Percentiles rank a stretch among this genome's conserved stretches.
phyloP scores from a whole-genome alignment of 2,329 filamentous ascomycete genomes.

The Xylariales sp. region DNA sequence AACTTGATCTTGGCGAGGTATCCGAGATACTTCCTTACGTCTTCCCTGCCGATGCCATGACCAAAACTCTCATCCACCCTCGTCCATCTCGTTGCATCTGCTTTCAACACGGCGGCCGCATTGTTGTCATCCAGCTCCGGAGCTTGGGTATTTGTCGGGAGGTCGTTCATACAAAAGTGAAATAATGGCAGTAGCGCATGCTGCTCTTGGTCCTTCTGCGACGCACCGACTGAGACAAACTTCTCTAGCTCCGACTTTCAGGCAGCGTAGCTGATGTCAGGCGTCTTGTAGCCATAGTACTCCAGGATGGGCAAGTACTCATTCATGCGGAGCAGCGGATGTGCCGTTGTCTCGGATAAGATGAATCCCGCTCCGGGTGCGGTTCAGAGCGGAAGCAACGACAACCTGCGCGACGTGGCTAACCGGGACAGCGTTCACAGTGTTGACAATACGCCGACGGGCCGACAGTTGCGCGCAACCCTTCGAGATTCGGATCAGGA shows the following conservation, averaged over 20 bases:
- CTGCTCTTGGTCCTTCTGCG: conserved; percentile 60
- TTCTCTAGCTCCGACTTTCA: conserved; percentile 66
- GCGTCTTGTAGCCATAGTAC: conserved; percentile 67
- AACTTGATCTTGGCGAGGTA: no score
- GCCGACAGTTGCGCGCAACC: conserved; percentile 75
- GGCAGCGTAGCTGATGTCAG: conserved; percentile 60
- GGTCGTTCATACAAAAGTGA: conserved; percentile 65
- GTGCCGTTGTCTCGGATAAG: conserved; percentile 74
- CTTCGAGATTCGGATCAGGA: conserved; percentile 80
- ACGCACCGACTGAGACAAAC: conserved; percentile 60
- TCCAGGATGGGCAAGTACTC: conserved; percentile 68
- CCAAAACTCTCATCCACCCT: no score
- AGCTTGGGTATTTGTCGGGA: conserved; percentile 64
- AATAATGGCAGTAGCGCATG: conserved; percentile 71
- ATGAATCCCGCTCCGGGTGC: no score
- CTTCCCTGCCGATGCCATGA: no score
- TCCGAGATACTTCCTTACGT: no score
- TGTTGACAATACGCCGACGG: conserved; percentile 76
- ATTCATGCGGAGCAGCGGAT: conserved; percentile 73
- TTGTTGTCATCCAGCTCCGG: conserved; percentile 72
- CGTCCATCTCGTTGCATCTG: no score
- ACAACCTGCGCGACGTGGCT: conserved; percentile 79
- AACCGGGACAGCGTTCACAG: conserved; percentile 85
- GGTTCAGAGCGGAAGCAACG: conserved; percentile 60
- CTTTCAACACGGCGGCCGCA: conserved; percentile 57